Base-by-base conservation (phyloP, 495 filamentous ascomycete species). In the Extremus antarcticus region DNA sequence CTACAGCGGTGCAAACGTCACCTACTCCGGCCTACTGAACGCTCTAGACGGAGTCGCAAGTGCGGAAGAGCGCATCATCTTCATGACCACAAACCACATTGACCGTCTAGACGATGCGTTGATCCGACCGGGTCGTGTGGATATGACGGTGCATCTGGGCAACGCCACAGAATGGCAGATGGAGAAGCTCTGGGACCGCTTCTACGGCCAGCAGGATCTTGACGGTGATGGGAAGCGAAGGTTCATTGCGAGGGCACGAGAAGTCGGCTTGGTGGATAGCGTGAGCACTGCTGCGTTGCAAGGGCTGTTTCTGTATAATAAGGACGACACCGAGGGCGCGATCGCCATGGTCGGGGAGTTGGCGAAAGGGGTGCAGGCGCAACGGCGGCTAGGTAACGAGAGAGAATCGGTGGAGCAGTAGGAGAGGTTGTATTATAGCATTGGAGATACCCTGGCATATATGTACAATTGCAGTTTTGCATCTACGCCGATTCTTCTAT, bases 21-120 rank as follows among this genome's bases (percentile, higher is more conserved):
- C 92, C 0, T 96, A 95, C 66, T 96, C 92, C 0, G 92, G 92
- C 0, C 66, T 98, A 49, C 69, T 98, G 55, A 98, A 98, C 69
- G 89, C 94, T 0, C 72, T 98, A 15, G 92, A 98, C 60, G 92
- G 92, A 0, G 83, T 96, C 8, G 90, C 90, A n/a, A 94, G 90
- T 55, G 88, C 88, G 1, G 92, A 98, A 63, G 89, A 97, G 69
- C 78, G 92, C 16, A 84, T 98, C 51, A 79, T 94, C 16, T 92
- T 98, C 67, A 77, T 98, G 49, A 98, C 92, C 3, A 98, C 92
- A 20, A 98, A 98, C 60, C 87, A 96, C 57, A 80, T 94, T 25
- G 87, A 94, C 53, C 78, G 87, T 17, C 78, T 98, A 1, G 92
- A 98, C 63, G 80, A 83, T 58, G 92, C 92, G 21, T 73, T 98